Evolutionary conservation across 192 early-diverging fungal species (phyloP).

Genomic region (Dispira simplex): DNA sequence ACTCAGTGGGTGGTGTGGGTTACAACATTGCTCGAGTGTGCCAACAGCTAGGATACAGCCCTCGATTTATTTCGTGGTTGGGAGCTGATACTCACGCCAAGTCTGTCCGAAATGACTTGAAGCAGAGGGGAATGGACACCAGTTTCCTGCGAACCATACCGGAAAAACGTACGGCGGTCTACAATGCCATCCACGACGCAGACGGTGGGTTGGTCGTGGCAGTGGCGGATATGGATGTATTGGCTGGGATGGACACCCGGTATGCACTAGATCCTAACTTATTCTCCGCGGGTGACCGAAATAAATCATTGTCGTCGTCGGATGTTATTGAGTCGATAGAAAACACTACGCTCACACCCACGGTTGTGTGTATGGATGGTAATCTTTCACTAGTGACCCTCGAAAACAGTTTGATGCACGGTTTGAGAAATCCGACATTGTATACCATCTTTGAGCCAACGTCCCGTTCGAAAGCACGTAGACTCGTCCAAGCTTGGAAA

Average conservation of each 20-base stretch:
- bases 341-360: conserved; percentile 5
- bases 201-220: conserved; percentile 62
- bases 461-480: conserved; percentile 62
- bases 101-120: conserved; percentile 34
- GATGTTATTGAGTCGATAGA: no score
- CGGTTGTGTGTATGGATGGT: conserved; percentile 56
- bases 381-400: conserved; percentile 34
- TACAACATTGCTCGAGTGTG: conserved; percentile 83
- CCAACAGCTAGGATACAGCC: conserved; percentile 37
- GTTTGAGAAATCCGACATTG: conserved; percentile 12
- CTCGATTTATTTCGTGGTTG: conserved; percentile 47
- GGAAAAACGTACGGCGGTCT: conserved; percentile 48
- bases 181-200: conserved; percentile 58
- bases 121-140: conserved; percentile 37
- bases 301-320: background rate
- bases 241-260: conserved; percentile 25
- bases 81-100: conserved; percentile 56
- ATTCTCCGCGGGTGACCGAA: conserved; percentile 12
- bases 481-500: conserved; percentile 31
- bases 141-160: conserved; percentile 1
- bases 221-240: conserved; percentile 89
- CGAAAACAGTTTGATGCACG: conserved; percentile 27
- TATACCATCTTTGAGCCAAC: conserved; percentile 83
- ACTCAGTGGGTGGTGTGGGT: conserved; percentile 77
- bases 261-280: background rate